Evolutionary conservation across 148 eudicot genomes (phyloP), one percentile per base, ranked within the genome.

Genomic region (Arctostaphylos glauca): DNA sequence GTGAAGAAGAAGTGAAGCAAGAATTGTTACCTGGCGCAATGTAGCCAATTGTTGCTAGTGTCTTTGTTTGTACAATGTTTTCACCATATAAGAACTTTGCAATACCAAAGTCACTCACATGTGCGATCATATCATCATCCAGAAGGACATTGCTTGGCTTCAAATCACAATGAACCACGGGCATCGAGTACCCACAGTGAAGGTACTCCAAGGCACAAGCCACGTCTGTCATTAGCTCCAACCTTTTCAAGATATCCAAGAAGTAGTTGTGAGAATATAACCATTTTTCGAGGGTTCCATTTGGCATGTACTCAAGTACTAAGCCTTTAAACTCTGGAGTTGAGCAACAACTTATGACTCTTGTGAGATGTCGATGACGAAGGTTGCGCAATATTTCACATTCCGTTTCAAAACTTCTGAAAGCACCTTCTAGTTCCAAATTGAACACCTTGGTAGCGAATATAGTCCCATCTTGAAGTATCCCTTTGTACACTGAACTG

Each of bases 281-380:
- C 15, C 5, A 3, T 31, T 23, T 9, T 23, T 64, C 70, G 0
- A 64, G 41, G n/a, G 38, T 64, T 12, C 70, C 41, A n/a, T 23
- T 62, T 62, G 68, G 68, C 41, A 62, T 62, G 68, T 62, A 62
- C 68, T 62, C 68, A 7, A 62, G 41, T n/a, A 62, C 68, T 31
- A 23, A 62, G 68, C 12, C 68, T 62, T 62, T 62, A 31, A 62
- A 23, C 9, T 62, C 68, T n/a, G 13, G 68, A 1, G 25, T 62
- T n/a, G 68, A 62, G 14, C 68, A 62, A 62, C 68, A 21, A 14
- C 68, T 62, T 4, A 62, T 62, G 38, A 62, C 38, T 62, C 38
- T 13, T n/a, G 14, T 62, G 25, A 62, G 68, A 62, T 62, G n/a
- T 62, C 41, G 12, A 12, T 62, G 68, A 6, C 41, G 68, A 62